phyloP scores from a whole-genome alignment of 192 early-diverging fungal genomes.

The Pilaira anomala region DNA sequence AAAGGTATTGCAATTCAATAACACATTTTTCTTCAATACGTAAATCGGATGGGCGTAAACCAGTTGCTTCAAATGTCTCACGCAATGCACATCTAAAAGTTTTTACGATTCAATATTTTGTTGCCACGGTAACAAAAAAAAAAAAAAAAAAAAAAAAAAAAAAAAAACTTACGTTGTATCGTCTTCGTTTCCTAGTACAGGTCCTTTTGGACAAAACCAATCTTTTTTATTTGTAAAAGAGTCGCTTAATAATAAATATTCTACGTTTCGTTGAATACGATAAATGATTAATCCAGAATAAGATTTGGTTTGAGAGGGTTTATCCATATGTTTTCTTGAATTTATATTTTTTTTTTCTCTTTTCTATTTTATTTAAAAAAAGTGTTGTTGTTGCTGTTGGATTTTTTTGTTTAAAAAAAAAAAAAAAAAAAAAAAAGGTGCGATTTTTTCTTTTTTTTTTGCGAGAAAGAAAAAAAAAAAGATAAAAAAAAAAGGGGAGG shows the following conservation, averaged over 20 bases:
- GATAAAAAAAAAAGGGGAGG: neutral
- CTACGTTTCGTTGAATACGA: conserved; percentile 64
- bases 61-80: conserved; percentile 70
- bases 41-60: conserved; percentile 66
- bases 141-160: neutral
- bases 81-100: conserved; percentile 71
- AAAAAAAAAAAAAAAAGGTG: too few species aligned
- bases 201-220: conserved; percentile 83
- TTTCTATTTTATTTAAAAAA: neutral
- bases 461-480: neutral
- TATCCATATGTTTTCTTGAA: conserved; percentile 41
- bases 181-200: conserved; percentile 74
- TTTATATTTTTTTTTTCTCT: neutral
- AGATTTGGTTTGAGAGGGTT: conserved; percentile 44
- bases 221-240: conserved; percentile 74
- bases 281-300: conserved; percentile 70
- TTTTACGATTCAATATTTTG: neutral
- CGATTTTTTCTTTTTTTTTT: neutral
- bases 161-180: conserved; percentile 65
- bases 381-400: neutral
- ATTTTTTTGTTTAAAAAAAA: neutral
- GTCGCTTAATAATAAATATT: conserved; percentile 84
- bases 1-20: conserved; percentile 78
- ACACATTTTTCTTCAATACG: conserved; percentile 70
- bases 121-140: neutral